Conservation (phyloP, 768 basidiomycete species). For the Lepiota subincarnata region DNA sequence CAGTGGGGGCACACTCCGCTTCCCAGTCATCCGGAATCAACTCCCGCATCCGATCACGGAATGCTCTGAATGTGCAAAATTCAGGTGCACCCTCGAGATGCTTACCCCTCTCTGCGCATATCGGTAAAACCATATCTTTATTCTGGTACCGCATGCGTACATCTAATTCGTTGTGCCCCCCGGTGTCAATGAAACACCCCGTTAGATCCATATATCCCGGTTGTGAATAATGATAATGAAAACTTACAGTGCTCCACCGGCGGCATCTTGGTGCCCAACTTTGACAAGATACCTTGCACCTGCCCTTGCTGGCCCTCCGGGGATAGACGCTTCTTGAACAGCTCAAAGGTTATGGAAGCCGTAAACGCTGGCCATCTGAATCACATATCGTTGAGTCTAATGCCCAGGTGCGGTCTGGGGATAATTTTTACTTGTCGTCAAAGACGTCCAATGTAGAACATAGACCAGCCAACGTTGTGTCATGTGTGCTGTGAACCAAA, state of each 20-base stretch:
- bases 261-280: constrained; percentile 20
- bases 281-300: constrained; percentile 39
- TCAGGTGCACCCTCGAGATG: constrained; percentile 69
- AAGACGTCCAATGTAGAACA: constrained; percentile 66
- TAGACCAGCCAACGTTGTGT: constrained; percentile 64
- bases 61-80: constrained; percentile 66
- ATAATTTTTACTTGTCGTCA: constrained; percentile 56
- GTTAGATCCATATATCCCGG: background rate
- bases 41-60: constrained; percentile 56
- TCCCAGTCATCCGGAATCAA: constrained; percentile 67
- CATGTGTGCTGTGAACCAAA: constrained; percentile 68
- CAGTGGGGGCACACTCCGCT: constrained; percentile 44
- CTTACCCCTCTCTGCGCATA: constrained; percentile 61
- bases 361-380: constrained; percentile 74
- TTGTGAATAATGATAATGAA: background rate
- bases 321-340: constrained; percentile 45
- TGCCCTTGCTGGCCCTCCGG: constrained; percentile 8
- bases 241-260: constrained; percentile 26
- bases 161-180: constrained; percentile 29
- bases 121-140: constrained; percentile 54
- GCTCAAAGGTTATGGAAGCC: constrained; percentile 68
- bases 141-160: constrained; percentile 80
- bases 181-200: background rate
- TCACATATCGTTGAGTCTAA: background rate
- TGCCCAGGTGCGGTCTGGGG: background rate